Percentiles rank a stretch among this genome's conserved stretches.
phyloP scores from a whole-genome alignment of 2,329 filamentous ascomycete species.

The Cyphellophora attinorum region DNA sequence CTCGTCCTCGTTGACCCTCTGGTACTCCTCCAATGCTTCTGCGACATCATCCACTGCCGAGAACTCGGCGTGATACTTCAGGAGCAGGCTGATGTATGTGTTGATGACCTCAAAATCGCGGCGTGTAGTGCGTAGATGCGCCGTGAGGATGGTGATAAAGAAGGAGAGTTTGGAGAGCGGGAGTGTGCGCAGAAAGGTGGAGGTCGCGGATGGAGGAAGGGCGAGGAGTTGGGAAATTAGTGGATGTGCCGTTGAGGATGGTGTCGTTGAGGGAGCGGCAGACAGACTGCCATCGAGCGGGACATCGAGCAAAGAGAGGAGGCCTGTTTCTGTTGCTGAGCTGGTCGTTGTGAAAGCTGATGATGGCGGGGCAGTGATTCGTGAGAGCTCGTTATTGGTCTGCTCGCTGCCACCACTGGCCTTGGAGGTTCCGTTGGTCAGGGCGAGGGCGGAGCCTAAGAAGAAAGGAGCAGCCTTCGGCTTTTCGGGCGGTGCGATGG shows the following conservation, averaged over 20 bases:
- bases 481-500: conserved; percentile 78
- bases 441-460: conserved; percentile 46
- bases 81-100: conserved; percentile 94
- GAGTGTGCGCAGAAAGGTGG: conserved; percentile 82
- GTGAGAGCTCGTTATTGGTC: background rate
- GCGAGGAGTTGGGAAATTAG: conserved; percentile 71
- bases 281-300: no score
- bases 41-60: conserved; percentile 25
- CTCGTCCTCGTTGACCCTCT: conserved; percentile 61
- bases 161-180: conserved; percentile 62
- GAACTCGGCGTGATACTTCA: conserved; percentile 64
- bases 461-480: conserved; percentile 97
- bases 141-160: conserved; percentile 75
- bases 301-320: conserved; percentile 39
- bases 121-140: conserved; percentile 50
- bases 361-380: conserved; percentile 16
- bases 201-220: conserved; percentile 73
- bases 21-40: conserved; percentile 58
- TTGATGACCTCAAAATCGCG: conserved; percentile 89
- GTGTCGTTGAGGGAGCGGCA: no score
- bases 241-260: conserved; percentile 49
- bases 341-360: conserved; percentile 2
- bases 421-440: conserved; percentile 7
- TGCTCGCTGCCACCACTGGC: conserved; percentile 19
- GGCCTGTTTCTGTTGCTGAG: conserved; percentile 16